Base-by-base conservation (phyloP, 2,329 filamentous ascomycete genomes). In the Sporothrix inflata region DNA sequence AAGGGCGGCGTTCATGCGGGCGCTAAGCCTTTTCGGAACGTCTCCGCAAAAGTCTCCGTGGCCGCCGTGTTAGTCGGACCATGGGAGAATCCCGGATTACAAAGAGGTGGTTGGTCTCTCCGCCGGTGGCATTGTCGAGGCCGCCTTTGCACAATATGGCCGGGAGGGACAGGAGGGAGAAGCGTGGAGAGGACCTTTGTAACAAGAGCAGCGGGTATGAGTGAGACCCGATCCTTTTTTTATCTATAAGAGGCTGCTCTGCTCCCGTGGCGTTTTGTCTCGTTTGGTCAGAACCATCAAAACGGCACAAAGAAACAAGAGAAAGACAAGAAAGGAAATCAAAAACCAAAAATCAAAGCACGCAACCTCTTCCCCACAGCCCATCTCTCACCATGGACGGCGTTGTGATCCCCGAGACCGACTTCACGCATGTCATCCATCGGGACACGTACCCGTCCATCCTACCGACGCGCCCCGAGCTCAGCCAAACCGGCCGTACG, bases 401-500 rank as follows among this genome's bases (percentile, higher is more conserved):
- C 14, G 51, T 51, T 27, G 45, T 60, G 11, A 9, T 49, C 14
- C 19, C 27, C 12, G 40, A 34, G 9, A 71, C 65, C 21, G 14
- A 70, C 45, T 65, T 75, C 16, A 75, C 72, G 4, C 47, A 47
- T 9, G 51, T 30, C 30, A 45, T 57, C 30, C 82, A 83, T 75
- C 78, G 73, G 0, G 73, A 76, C 34, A 73, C 80, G 0, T 85
- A 85, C 72, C 75, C 79, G 0, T 74, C 78, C 71, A 83, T 85
- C 73, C 79, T 77, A 0, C 79, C 83, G 2, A 60, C 74, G 0
- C 79, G 80, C 0, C 80, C 81, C 0, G 80, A 82, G 73, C 76
- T 85, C 11, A 82, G 78, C 5, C 83, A 85, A 61, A 76, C 78
- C 0, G 83, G 83, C n/a, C 77, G 79, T n/a, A 89, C 85, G 2